These are phyloP conservation scores for Lathyrus aphaca DNA, from an alignment of 306 rosid species.

Conservation along the genomic window DNA sequence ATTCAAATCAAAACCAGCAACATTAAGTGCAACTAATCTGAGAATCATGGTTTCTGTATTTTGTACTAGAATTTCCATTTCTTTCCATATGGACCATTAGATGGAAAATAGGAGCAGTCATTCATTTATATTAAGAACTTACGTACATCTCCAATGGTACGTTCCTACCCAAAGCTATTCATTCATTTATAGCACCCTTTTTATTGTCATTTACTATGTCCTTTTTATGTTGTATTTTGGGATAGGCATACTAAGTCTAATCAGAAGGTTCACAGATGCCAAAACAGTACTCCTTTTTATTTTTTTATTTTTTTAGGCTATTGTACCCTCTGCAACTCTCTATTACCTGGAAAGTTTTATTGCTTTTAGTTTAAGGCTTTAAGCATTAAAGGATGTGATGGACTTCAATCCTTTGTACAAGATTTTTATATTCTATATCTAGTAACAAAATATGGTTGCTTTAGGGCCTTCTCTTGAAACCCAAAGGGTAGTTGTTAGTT, in stretches of 20 bases:
- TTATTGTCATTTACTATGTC: conserved; percentile 3
- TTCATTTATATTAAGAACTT: not conserved
- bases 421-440: not conserved
- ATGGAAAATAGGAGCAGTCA: not conserved
- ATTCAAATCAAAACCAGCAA: conserved; percentile 5
- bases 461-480: no score
- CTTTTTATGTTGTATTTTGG: not conserved
- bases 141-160: not conserved
- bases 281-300: not conserved
- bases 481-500: no score
- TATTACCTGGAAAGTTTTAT: conserved; percentile 12
- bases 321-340: conserved; percentile 4
- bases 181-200: conserved; percentile 22
- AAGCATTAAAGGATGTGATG: not conserved
- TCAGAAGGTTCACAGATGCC: not conserved
- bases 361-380: conserved; percentile 21
- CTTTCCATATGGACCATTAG: not conserved
- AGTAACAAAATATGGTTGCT: not conserved
- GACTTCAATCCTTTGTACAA: not conserved
- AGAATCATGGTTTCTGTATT: not conserved
- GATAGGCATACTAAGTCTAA: not conserved
- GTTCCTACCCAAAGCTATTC: not conserved
- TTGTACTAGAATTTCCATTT: not conserved
- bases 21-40: not conserved
- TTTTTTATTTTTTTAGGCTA: not conserved